phyloP scores from a whole-genome alignment of 2,329 filamentous ascomycete species.

The Aspergillus proliferans region DNA sequence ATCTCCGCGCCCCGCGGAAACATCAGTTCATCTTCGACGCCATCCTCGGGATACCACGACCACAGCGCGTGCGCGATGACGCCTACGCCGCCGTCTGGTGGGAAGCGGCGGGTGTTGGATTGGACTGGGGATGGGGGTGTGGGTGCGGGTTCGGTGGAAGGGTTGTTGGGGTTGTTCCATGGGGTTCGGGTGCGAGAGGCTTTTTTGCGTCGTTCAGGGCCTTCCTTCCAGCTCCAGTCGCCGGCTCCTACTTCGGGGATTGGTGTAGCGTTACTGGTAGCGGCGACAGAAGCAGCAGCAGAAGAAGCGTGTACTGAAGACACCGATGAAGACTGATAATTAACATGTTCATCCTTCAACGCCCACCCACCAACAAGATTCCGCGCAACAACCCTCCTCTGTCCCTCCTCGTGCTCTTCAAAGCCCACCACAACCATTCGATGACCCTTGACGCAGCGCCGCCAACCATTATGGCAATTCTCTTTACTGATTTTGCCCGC shows the following conservation, averaged over 20 bases:
- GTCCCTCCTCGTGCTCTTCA: conserved; percentile 60
- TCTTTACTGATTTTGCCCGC: conserved; percentile 62
- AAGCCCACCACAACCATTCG: conserved; percentile 79
- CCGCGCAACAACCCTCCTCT: conserved; percentile 60
- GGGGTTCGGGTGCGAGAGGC: conserved; percentile 25
- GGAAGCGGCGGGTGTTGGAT: conserved; percentile 45
- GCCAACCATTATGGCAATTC: conserved; percentile 76
- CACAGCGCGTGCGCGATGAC: conserved; percentile 60
- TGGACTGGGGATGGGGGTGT: conserved; percentile 56
- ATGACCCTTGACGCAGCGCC: conserved; percentile 72
- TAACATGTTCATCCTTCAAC: conserved; percentile 54
- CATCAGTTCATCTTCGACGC: conserved; percentile 61
- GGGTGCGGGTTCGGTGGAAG: conserved; percentile 6
- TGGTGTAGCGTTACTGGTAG: conserved; percentile 2
- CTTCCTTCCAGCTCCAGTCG: conserved; percentile 41
- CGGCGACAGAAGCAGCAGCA: background rate
- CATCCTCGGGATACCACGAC: conserved; percentile 66
- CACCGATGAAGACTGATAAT: conserved; percentile 10
- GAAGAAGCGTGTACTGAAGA: conserved; percentile 6
- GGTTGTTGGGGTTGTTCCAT: conserved; percentile 1
- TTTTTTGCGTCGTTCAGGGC: conserved; percentile 32
- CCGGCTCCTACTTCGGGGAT: conserved; percentile 24
- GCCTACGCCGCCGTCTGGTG: conserved; percentile 70
- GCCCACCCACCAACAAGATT: conserved; percentile 73
- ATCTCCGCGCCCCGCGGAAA: conserved; percentile 83